Conservation (phyloP, 768 basidiomycete species). For the Suillus fuscotomentosus region DNA sequence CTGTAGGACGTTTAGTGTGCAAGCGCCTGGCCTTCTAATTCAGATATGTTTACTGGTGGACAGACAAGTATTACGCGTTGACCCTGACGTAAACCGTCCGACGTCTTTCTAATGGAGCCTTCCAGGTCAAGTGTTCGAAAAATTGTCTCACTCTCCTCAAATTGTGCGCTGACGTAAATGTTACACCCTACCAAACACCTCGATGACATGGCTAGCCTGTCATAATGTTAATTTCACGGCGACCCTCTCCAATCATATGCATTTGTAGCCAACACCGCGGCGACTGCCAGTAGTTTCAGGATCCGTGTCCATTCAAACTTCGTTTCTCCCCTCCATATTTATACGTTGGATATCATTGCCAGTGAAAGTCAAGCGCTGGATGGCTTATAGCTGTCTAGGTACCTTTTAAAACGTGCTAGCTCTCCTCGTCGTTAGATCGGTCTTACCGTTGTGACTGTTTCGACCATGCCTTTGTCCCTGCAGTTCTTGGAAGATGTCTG, state of each 20-base stretch:
- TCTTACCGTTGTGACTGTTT: neutral
- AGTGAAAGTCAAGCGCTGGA: neutral
- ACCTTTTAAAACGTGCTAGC: neutral
- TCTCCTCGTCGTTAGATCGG: neutral
- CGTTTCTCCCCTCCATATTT: neutral
- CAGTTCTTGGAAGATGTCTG: slow-evolving; percentile 1
- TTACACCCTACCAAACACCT: neutral
- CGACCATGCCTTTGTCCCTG: neutral
- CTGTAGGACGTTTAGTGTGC: neutral
- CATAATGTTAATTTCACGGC: neutral
- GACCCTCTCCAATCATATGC: neutral
- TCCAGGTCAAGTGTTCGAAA: neutral
- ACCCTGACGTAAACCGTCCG: neutral
- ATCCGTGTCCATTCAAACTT: neutral
- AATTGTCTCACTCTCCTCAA: neutral
- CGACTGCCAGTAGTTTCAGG: neutral
- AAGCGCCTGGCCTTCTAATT: neutral
- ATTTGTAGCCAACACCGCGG: neutral
- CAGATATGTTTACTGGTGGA: neutral
- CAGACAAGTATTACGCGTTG: neutral
- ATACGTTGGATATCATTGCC: neutral
- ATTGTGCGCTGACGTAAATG: too few species aligned
- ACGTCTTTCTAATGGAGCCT: neutral
- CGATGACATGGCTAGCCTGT: neutral
- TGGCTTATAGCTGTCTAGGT: neutral